These are phyloP conservation scores for Orbilia brochopaga DNA, from an alignment of 2,329 filamentous ascomycete species.

Conservation along the genomic window DNA sequence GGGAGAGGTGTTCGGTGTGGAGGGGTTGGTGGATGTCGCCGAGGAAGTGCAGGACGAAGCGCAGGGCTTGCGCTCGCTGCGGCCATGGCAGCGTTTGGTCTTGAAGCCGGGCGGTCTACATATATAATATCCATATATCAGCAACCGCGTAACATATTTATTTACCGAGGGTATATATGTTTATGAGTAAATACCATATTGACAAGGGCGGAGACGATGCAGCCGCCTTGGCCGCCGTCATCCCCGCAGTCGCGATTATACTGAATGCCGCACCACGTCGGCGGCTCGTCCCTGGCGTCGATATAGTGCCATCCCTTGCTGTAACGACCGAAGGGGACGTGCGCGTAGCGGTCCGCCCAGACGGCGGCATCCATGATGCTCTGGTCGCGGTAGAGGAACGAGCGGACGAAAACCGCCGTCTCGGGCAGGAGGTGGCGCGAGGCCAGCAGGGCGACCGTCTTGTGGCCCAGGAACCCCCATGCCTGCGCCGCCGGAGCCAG, in stretches of 20 bases:
- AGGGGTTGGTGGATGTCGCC: constrained; percentile 74
- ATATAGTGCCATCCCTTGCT: constrained; percentile 72
- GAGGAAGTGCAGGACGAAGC: constrained; percentile 71
- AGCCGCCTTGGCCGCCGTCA: constrained; percentile 63
- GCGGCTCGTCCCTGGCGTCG: constrained; percentile 70
- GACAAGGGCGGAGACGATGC: constrained; percentile 65
- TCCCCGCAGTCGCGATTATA: constrained; percentile 66
- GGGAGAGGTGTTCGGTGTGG: constrained; percentile 68
- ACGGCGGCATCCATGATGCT: constrained; percentile 70
- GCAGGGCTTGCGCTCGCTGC: constrained; percentile 59
- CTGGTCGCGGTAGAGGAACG: constrained; percentile 64
- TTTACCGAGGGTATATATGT: constrained; percentile 49
- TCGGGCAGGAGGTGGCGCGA: constrained; percentile 66
- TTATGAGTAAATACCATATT: constrained; percentile 54
- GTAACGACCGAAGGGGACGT: constrained; percentile 69
- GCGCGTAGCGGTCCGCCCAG: constrained; percentile 72
- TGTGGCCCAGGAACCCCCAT: constrained; percentile 65
- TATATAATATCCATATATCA: too few species aligned
- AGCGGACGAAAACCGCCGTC: constrained; percentile 66
- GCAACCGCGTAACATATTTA: too few species aligned
- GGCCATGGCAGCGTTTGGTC: constrained; percentile 60
- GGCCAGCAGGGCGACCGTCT: constrained; percentile 70
- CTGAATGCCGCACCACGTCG: constrained; percentile 65
- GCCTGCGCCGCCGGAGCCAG: background rate
- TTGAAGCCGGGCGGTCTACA: constrained; percentile 63